Evolutionary conservation across 306 rosid species (phyloP).

Genomic region (Acacia confusa): DNA sequence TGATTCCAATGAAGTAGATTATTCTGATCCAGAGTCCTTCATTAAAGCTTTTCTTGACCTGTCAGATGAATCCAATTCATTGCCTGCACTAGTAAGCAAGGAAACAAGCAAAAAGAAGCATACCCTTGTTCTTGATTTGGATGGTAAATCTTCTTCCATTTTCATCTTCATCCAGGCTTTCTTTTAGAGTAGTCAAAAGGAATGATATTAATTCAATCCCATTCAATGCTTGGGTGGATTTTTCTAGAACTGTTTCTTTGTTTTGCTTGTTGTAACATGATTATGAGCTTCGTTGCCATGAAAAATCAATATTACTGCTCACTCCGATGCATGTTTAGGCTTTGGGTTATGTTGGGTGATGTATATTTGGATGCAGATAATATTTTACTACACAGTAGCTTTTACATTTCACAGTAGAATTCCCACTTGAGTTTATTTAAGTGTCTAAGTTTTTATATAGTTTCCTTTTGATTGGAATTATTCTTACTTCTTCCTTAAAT

Average conservation of each 20-base stretch:
- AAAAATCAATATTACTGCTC: background rate
- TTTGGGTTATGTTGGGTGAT: background rate
- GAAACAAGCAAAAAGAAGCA: slow-evolving; percentile 54
- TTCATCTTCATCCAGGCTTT: background rate
- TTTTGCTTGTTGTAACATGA: background rate
- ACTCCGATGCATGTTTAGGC: slow-evolving; percentile 5
- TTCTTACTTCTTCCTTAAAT: background rate
- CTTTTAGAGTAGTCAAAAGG: background rate
- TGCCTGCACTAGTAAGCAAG: slow-evolving; percentile 58
- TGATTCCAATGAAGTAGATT: slow-evolving; percentile 58
- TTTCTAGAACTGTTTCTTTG: background rate
- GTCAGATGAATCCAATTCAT: slow-evolving; percentile 57
- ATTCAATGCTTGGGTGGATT: background rate
- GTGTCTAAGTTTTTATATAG: background rate
- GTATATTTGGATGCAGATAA: background rate
- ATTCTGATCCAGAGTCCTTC: slow-evolving; percentile 72
- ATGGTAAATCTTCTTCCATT: slow-evolving; percentile 52
- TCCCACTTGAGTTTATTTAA: background rate
- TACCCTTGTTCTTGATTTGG: slow-evolving; percentile 92
- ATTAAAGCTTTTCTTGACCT: slow-evolving; percentile 52
- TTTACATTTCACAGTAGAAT: background rate
- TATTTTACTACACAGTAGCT: background rate
- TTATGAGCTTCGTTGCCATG: slow-evolving; percentile 1
- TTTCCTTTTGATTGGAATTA: background rate
- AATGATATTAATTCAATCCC: background rate